Percentiles rank a stretch among this genome's conserved stretches.
These are phyloP conservation scores for Talaromyces trachyspermus DNA, from an alignment of 495 filamentous ascomycete genomes.

Conservation along the genomic window DNA sequence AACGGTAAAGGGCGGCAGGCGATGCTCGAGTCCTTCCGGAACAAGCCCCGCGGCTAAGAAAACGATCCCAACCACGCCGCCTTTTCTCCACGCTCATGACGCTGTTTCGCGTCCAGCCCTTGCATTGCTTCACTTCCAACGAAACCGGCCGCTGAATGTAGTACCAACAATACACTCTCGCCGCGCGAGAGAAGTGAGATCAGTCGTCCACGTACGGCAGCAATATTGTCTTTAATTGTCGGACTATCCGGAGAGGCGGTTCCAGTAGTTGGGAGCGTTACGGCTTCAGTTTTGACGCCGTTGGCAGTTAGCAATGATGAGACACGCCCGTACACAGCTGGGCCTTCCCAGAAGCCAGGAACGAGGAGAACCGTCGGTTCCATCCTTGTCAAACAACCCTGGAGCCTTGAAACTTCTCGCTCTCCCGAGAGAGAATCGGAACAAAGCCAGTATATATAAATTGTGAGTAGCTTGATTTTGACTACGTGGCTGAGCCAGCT, in stretches of 20 bases:
- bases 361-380: constrained; percentile 21
- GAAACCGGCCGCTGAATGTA: constrained; percentile 34
- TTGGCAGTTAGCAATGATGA: constrained; percentile 7
- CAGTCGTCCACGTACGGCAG: constrained; percentile 14
- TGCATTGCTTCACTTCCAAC: constrained; percentile 24
- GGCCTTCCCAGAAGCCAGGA: constrained; percentile 27
- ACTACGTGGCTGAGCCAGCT: too few relatives aligned
- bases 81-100: not conserved
- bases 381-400: too few relatives aligned
- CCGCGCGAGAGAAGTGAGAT: constrained; percentile 10
- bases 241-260: constrained; percentile 15
- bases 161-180: constrained; percentile 27
- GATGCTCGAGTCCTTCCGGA: constrained; percentile 13
- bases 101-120: constrained; percentile 13
- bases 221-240: constrained; percentile 18
- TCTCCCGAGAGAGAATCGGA: too few relatives aligned
- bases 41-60: constrained; percentile 16
- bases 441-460: too few relatives aligned
- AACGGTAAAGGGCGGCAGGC: constrained; percentile 16
- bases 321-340: constrained; percentile 16
- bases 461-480: too few relatives aligned
- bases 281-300: constrained; percentile 10
- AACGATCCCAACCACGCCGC: constrained; percentile 20
- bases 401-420: too few relatives aligned
- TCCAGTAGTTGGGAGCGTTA: constrained; percentile 17